Evolutionary conservation across 345 rosid genomes (phyloP).

Genomic region (Streptanthus diversifolius): DNA sequence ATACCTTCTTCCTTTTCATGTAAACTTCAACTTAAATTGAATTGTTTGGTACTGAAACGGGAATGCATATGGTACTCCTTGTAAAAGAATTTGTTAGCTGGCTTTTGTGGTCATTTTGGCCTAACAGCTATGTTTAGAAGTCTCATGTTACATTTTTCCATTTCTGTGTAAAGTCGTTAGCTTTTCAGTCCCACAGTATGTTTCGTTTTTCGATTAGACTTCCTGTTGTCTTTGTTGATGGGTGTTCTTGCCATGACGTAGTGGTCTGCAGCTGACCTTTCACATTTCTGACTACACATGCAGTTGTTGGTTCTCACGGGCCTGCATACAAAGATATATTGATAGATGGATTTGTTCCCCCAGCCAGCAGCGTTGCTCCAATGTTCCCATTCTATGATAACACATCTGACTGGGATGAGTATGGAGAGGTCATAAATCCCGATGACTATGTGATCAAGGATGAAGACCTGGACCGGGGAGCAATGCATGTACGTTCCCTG

Average conservation of each 20-base stretch:
- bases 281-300: conserved; percentile 26
- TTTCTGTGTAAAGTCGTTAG: not conserved
- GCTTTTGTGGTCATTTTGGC: not conserved
- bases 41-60: conserved; percentile 1
- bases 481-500: conserved; percentile 54
- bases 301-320: conserved; percentile 55
- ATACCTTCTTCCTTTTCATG: not conserved
- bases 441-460: conserved; percentile 91
- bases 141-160: not conserved
- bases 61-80: not conserved
- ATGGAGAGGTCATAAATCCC: conserved; percentile 95
- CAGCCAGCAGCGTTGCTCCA: conserved; percentile 76
- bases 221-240: not conserved
- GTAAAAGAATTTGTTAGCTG: conserved; percentile 17
- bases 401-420: conserved; percentile 89
- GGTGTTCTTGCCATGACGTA: not conserved
- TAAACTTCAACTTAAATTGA: conserved; percentile 2
- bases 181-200: conserved; percentile 8
- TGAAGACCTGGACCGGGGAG: conserved; percentile 71
- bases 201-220: not conserved
- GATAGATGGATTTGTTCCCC: conserved; percentile 91
- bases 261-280: conserved; percentile 19
- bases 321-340: conserved; percentile 67
- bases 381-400: conserved; percentile 91
- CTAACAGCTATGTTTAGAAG: conserved; percentile 3